Evolutionary conservation across 306 rosid species (phyloP).

Genomic region (Gillenia trifoliata): DNA sequence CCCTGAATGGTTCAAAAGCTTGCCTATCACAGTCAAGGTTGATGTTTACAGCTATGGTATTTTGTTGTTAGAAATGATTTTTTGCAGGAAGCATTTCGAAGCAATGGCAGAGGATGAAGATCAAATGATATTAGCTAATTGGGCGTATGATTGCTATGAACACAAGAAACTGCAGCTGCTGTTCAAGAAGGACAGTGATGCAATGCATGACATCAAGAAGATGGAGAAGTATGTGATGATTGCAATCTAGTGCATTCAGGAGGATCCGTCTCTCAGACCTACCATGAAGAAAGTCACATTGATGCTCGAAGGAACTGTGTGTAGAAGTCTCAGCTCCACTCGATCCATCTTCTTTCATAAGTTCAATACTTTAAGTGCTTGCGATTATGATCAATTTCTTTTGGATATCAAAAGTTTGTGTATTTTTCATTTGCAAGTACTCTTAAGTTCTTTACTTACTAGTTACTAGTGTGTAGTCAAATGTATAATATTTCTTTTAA

Average conservation of each 20-base stretch:
- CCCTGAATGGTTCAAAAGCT: conserved; percentile 30
- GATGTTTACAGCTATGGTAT: conserved; percentile 42
- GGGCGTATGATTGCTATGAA: conserved; percentile 33
- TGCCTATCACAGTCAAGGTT: conserved; percentile 34
- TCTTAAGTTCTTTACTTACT: too few relatives aligned
- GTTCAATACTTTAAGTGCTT: conserved; percentile 1
- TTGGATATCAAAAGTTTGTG: neutral
- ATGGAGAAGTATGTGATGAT: conserved; percentile 25
- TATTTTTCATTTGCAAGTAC: too few relatives aligned
- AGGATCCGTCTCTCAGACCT: conserved; percentile 34
- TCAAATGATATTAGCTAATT: conserved; percentile 25
- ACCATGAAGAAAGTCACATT: conserved; percentile 28
- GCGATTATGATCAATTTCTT: neutral
- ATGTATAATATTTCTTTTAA: too few relatives aligned
- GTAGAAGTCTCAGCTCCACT: conserved; percentile 25
- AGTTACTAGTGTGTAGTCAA: too few relatives aligned
- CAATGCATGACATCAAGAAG: neutral
- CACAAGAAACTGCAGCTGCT: neutral
- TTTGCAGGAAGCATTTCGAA: conserved; percentile 24
- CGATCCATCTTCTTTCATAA: conserved; percentile 6
- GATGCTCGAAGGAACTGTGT: conserved; percentile 29
- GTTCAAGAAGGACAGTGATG: conserved; percentile 1
- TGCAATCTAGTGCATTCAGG: conserved; percentile 43
- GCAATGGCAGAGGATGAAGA: neutral
- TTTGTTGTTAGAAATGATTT: conserved; percentile 27